A percentile compares a stretch with the other conserved stretches of the same genome.
Conservation (phyloP, 169 alveolate species). For the Babesia bigemina region DNA sequence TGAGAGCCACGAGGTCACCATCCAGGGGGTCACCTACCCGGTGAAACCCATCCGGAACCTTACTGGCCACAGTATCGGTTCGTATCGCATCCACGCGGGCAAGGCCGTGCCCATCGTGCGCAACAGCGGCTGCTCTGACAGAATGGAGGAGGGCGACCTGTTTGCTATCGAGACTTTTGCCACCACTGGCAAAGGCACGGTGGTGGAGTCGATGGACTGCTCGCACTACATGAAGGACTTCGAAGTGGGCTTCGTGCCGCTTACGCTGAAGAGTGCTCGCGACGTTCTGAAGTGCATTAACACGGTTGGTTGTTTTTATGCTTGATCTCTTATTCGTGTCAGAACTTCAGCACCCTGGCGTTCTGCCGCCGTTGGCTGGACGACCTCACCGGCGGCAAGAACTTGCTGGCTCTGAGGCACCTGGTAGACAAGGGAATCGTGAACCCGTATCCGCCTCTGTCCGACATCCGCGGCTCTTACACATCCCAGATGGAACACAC, state of each 20-base stretch:
- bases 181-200: slow-evolving; percentile 96
- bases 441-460: slow-evolving; percentile 98
- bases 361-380: slow-evolving; percentile 99
- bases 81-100: slow-evolving; percentile 97
- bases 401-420: slow-evolving; percentile 90
- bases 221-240: slow-evolving; percentile 97
- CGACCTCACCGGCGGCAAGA: slow-evolving; percentile 93
- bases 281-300: slow-evolving; percentile 91
- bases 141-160: slow-evolving; percentile 99
- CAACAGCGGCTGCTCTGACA: slow-evolving; percentile 84
- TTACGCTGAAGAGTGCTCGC: slow-evolving; percentile 90
- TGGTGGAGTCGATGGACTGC: slow-evolving; percentile 87
- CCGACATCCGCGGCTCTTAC: slow-evolving; percentile 94
- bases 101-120: slow-evolving; percentile 98
- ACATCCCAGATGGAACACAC: slow-evolving; percentile 99
- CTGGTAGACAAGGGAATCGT: slow-evolving; percentile 95
- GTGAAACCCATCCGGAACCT: slow-evolving; percentile 95
- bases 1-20: slow-evolving; percentile 95
- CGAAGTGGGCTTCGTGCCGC: slow-evolving; percentile 87
- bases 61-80: slow-evolving; percentile 98
- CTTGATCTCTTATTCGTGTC: slow-evolving; percentile 77
- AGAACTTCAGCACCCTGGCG: slow-evolving; percentile 96
- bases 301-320: slow-evolving; percentile 61
- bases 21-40: slow-evolving; percentile 89
- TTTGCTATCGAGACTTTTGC: slow-evolving; percentile 99